Evolutionary conservation across 2,329 filamentous ascomycete genomes (phyloP).

Genomic region (Chaetomiaceae sp.): DNA sequence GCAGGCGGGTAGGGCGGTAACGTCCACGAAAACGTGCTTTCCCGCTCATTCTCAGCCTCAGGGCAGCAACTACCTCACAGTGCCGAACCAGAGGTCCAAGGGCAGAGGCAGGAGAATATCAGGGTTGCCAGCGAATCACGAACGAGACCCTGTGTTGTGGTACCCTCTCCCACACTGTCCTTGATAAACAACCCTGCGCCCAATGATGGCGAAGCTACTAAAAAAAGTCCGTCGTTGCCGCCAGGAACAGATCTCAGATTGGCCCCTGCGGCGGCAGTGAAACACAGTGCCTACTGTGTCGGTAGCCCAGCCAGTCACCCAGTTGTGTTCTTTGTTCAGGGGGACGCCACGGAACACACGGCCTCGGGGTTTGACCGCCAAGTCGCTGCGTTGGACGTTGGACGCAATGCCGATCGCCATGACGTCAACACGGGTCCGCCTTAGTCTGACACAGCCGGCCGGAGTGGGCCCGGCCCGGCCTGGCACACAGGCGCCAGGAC

Average conservation of each 20-base stretch:
- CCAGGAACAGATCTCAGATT: conserved; percentile 8
- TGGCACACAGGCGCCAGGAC: no score
- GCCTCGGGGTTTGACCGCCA: conserved; percentile 14
- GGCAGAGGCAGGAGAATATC: no score
- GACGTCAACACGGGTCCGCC: conserved; percentile 19
- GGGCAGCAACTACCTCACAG: no score
- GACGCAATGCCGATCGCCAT: conserved; percentile 20
- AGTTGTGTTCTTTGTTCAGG: neutral
- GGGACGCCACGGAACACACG: conserved; percentile 6
- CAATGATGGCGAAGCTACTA: neutral
- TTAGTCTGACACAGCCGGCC: no score
- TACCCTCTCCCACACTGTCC: no score
- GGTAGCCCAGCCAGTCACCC: neutral
- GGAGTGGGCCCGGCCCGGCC: conserved; percentile 9
- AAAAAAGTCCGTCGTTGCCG: neutral
- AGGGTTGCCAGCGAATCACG: no score
- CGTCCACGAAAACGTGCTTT: no score
- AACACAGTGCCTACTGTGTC: conserved; percentile 3
- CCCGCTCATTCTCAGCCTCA: no score
- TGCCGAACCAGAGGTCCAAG: no score
- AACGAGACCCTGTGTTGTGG: no score
- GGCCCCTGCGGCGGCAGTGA: neutral
- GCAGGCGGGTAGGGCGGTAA: no score
- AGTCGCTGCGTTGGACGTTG: conserved; percentile 12
- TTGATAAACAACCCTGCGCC: neutral